Conservation (phyloP, 345 rosid genomes). For the Salix brachista region DNA sequence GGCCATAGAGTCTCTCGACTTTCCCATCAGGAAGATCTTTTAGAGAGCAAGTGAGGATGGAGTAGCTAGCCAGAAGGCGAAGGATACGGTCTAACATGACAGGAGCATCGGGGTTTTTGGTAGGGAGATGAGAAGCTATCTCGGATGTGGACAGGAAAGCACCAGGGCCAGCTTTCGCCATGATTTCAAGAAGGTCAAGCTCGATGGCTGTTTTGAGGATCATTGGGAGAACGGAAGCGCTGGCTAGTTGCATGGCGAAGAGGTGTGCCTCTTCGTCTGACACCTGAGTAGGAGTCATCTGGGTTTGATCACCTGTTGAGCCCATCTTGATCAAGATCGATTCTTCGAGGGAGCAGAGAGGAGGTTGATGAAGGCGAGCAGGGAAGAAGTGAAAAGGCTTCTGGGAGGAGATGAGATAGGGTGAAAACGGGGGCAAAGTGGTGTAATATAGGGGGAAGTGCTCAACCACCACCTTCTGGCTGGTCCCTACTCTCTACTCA, state of each 20-base stretch:
- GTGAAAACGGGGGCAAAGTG: neutral
- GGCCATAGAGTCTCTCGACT: slow-evolving; percentile 58
- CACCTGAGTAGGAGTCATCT: slow-evolving; percentile 63
- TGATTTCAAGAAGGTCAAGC: slow-evolving; percentile 81
- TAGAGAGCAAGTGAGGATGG: slow-evolving; percentile 49
- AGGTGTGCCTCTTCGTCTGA: slow-evolving; percentile 68
- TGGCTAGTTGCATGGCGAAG: slow-evolving; percentile 67
- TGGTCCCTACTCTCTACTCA: too few relatives aligned
- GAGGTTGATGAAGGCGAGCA: neutral
- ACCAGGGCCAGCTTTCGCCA: slow-evolving; percentile 54
- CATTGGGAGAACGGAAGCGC: slow-evolving; percentile 83
- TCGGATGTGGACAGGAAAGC: slow-evolving; percentile 55
- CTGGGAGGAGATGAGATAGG: neutral
- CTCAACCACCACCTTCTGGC: neutral
- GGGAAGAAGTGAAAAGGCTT: neutral
- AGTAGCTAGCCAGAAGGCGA: slow-evolving; percentile 66
- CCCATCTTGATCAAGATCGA: slow-evolving; percentile 38
- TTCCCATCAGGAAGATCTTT: slow-evolving; percentile 38
- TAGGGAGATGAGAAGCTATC: slow-evolving; percentile 62
- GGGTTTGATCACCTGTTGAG: slow-evolving; percentile 52
- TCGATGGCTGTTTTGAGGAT: slow-evolving; percentile 81
- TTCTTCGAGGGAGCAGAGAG: neutral
- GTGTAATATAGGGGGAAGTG: neutral
- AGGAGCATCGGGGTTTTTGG: slow-evolving; percentile 71
- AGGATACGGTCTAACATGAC: slow-evolving; percentile 71